Conservation (phyloP, 1,139 yeast species). For the Suhomyces coccinellae region DNA sequence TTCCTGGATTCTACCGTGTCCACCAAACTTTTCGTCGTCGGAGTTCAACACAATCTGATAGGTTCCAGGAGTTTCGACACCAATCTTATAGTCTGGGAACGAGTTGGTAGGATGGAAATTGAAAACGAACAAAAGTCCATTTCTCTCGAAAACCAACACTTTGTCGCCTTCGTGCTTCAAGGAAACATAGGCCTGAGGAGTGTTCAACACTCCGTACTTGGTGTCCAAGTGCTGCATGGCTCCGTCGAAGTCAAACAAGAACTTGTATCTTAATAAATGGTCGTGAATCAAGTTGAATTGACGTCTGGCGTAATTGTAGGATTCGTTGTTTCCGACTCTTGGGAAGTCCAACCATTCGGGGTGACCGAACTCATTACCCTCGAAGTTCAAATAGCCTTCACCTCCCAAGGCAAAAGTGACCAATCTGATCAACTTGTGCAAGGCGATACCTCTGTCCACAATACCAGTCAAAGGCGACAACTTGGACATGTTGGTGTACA, state of each 20-base stretch:
- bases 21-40: constrained; percentile 74
- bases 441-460: constrained; percentile 83
- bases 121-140: constrained; percentile 79
- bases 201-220: constrained; percentile 67
- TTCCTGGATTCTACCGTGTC: constrained; percentile 73
- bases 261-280: constrained; percentile 74
- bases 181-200: constrained; percentile 83
- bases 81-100: constrained; percentile 83
- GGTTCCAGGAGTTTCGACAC: constrained; percentile 77
- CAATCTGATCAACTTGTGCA: constrained; percentile 88
- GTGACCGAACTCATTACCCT: constrained; percentile 98
- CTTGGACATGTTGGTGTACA: constrained; percentile 94
- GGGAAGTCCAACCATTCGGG: constrained; percentile 99
- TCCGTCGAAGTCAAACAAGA: constrained; percentile 73
- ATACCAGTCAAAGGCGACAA: constrained; percentile 71
- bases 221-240: constrained; percentile 80
- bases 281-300: constrained; percentile 88
- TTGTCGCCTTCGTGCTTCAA: constrained; percentile 87
- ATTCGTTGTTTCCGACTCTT: constrained; percentile 79
- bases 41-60: constrained; percentile 75
- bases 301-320: constrained; percentile 92
- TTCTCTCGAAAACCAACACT: constrained; percentile 84
- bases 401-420: constrained; percentile 90
- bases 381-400: constrained; percentile 92
- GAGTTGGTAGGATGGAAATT: constrained; percentile 88